These are phyloP conservation scores for Phyllosticta capitalensis DNA, from an alignment of 2,329 filamentous ascomycete species.

Conservation along the genomic window DNA sequence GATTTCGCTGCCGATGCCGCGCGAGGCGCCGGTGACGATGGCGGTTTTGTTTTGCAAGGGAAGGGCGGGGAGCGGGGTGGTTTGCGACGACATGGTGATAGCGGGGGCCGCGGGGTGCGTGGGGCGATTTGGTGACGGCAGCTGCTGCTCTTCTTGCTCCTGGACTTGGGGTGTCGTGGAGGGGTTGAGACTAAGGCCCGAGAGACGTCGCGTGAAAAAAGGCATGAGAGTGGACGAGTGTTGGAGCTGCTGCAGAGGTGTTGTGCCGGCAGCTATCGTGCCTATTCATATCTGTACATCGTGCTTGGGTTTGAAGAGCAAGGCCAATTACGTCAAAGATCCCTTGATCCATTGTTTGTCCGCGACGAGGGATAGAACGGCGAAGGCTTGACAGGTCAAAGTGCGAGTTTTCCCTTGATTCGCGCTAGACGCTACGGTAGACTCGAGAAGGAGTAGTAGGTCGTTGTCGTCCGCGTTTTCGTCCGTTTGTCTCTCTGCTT, in stretches of 20 bases:
- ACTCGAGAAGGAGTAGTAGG: background rate
- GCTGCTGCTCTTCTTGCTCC: background rate
- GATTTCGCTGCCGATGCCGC: slow-evolving; percentile 37
- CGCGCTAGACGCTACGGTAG: background rate
- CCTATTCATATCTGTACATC: background rate
- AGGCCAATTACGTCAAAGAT: background rate
- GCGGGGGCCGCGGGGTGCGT: background rate
- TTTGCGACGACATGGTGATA: background rate
- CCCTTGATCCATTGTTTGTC: background rate
- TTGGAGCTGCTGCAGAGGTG: background rate
- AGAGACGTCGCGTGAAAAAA: background rate
- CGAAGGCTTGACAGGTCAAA: background rate
- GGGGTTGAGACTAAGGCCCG: background rate
- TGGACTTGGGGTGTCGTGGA: background rate
- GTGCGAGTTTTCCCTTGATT: background rate
- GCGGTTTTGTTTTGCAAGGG: slow-evolving; percentile 24
- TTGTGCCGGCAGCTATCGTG: background rate
- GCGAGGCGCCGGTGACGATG: slow-evolving; percentile 37
- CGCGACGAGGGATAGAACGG: background rate
- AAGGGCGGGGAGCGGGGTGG: background rate
- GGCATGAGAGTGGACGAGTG: background rate
- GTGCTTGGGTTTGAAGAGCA: background rate
- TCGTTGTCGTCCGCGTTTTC: background rate
- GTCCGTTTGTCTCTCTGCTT: background rate
- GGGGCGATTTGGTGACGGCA: background rate